These are phyloP conservation scores for Puya raimondii DNA, from an alignment of 176 grass and related monocot species.

Conservation along the genomic window DNA sequence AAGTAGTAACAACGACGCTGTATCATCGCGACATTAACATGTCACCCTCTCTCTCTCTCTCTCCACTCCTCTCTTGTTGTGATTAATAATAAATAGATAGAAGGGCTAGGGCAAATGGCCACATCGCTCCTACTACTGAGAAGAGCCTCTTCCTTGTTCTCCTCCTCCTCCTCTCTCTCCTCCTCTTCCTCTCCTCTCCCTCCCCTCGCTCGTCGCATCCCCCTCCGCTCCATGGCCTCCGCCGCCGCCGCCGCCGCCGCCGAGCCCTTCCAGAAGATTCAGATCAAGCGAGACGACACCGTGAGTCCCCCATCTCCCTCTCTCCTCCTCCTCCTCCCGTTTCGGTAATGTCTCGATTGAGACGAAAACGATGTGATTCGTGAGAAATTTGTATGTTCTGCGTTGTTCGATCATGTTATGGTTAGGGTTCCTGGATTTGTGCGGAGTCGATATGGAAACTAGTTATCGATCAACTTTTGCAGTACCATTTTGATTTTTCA, in stretches of 20 bases:
- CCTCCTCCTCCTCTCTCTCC: not conserved
- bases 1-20: too few relatives aligned
- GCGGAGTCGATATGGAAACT: too few relatives aligned
- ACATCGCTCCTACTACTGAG: constrained; percentile 20
- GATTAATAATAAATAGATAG: not conserved
- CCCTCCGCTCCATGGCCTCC: constrained; percentile 35
- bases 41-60: too few relatives aligned
- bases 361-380: not conserved
- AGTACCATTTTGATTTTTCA: too few relatives aligned
- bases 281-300: constrained; percentile 1
- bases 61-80: not conserved
- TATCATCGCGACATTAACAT: too few relatives aligned
- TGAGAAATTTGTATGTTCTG: not conserved
- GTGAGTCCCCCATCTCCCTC: not conserved
- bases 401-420: too few relatives aligned
- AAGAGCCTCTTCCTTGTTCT: constrained; percentile 16
- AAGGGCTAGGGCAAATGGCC: constrained; percentile 19
- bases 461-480: too few relatives aligned
- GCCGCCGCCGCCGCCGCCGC: constrained; percentile 33
- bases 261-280: constrained; percentile 37
- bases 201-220: constrained; percentile 9
- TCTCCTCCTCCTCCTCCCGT: not conserved
- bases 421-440: too few relatives aligned
- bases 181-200: not conserved
- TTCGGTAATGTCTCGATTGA: not conserved